A percentile compares a stretch with the other conserved stretches of the same genome.
These are phyloP conservation scores for Cercophora sp. DNA, from an alignment of 495 filamentous ascomycete species.

Conservation along the genomic window DNA sequence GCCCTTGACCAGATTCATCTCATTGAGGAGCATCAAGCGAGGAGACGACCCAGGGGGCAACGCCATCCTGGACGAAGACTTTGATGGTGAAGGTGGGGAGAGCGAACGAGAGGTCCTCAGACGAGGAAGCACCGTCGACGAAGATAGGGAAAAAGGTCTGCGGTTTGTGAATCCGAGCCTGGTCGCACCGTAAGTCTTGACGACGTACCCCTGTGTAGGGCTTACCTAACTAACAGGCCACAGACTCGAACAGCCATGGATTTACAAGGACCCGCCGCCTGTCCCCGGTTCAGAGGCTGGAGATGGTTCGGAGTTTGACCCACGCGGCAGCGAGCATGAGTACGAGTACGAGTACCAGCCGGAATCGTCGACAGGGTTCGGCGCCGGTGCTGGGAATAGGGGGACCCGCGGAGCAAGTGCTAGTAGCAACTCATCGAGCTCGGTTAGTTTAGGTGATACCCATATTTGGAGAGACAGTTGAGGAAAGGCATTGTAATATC, in stretches of 20 bases:
- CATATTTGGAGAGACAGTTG: conserved; percentile 41
- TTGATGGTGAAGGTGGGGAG: conserved; percentile 30
- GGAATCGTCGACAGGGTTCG: not conserved
- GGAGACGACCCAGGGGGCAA: conserved; percentile 42
- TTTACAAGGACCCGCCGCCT: conserved; percentile 48
- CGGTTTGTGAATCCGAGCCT: conserved; percentile 73
- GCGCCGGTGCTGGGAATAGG: not conserved
- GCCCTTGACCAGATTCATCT: conserved; percentile 87
- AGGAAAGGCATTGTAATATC: not conserved
- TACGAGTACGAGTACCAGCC: conserved; percentile 1
- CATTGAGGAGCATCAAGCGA: conserved; percentile 73
- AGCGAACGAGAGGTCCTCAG: conserved; percentile 29
- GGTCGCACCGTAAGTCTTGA: conserved; percentile 53
- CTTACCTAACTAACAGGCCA: too few relatives aligned
- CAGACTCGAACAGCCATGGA: conserved; percentile 50
- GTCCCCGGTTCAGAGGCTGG: conserved; percentile 16
- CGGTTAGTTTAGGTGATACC: conserved; percentile 53
- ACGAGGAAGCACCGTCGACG: conserved; percentile 56
- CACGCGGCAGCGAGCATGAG: conserved; percentile 6
- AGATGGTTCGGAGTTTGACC: conserved; percentile 6
- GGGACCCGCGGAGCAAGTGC: not conserved
- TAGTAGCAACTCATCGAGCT: conserved; percentile 32
- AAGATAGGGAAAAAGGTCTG: conserved; percentile 59
- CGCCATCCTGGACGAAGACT: conserved; percentile 35
- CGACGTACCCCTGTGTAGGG: too few relatives aligned